Evolutionary conservation across 345 rosid species (phyloP), one percentile per base, ranked within the genome.

Genomic region (Populus nigra): DNA sequence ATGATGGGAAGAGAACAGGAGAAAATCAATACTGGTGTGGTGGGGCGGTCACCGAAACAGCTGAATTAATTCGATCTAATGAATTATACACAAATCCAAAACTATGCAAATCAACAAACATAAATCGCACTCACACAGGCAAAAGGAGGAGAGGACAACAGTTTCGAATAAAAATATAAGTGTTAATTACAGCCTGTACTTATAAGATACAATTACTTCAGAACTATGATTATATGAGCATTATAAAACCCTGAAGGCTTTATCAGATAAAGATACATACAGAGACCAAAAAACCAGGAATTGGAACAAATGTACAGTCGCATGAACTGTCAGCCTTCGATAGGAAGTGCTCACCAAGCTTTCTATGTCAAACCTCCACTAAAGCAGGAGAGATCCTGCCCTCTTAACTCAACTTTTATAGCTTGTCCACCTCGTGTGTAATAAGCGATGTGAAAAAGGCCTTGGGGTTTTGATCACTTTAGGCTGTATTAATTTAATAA

Each of bases 401-500:
- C 36, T 10, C 71, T 31, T 49, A 33, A 5, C 63, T 47, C 70
- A 76, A 63, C 25, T 41, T 75, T 72, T 86, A 77, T 68, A 36
- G 41, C 39, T 9, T 71, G 31, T 57, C 47, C n/a, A 9, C 66
- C 73, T 78, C 81, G 25, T 59, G 25, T 59, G 62, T 8, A 4
- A 59, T 10, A 4, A 39, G 5, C 50, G 73, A 79, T 86, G 83
- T 76, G 89, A 86, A 85, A 74, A 74, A 43, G 76, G 70, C 75
- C 53, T 27, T n/a, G 12, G 76, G 68, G 47, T 76, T 73, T 71
- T n/a, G 41, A 43, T 49, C 29, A 49, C n/a, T 17, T 43, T 67
- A n/a, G 72, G 49, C 72, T 11, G 49, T 8, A 1, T 23, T 59
- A 4, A 9, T 23, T 59, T 59, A n/a, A 59, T 59, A 59, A 10